Base-by-base conservation (phyloP, 2,329 filamentous ascomycete genomes). In the Xylaria sp. region DNA sequence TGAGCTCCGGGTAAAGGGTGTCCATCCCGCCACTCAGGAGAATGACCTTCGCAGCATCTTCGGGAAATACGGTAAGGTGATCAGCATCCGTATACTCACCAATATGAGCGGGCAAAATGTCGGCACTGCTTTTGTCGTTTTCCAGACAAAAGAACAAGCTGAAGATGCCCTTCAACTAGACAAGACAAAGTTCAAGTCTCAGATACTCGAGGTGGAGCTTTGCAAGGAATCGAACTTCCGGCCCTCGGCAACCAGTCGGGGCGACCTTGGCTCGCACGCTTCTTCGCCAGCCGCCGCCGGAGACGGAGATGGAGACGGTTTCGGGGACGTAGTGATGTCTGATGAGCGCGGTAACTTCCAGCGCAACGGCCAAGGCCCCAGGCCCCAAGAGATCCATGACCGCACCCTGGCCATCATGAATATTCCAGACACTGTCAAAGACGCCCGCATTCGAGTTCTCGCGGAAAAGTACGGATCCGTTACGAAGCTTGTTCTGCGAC, bases 371-470 rank as follows among this genome's bases (percentile, higher is more conserved):
- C 49, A 70, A 13, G 70, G 70, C 10, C 77, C 79, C 16, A 78
- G 80, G 0, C 73, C 76, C 6, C 73, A 72, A 4, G 80, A 85
- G 13, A 81, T 84, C 18, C 74, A 79, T 35, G 83, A 86, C 54
- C 86, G 91, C 55, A 94, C 90, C 0, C 81, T 97, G 54, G 88
- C 88, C 8, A 78, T 99, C 34, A 84, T 97, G 75, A 89, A 92
- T 63, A 79, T 99, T 1, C 91, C 94, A 0, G 94, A 97, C 70
- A 97, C 92, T 0, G 85, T 97, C 68, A 97, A 95, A 65, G 91
- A 96, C 69, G 85, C 89, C 1, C 90, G 92, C 35, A 84, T 99
- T 57, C 84, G 84, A 50, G 81, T 86, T 0, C 77, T 95, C 2
- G 85, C 89, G 7, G 88, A 91, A 66, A 81, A 85, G 1, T 81